phyloP scores from a whole-genome alignment of 768 basidiomycete genomes.

The Boletus edulis region DNA sequence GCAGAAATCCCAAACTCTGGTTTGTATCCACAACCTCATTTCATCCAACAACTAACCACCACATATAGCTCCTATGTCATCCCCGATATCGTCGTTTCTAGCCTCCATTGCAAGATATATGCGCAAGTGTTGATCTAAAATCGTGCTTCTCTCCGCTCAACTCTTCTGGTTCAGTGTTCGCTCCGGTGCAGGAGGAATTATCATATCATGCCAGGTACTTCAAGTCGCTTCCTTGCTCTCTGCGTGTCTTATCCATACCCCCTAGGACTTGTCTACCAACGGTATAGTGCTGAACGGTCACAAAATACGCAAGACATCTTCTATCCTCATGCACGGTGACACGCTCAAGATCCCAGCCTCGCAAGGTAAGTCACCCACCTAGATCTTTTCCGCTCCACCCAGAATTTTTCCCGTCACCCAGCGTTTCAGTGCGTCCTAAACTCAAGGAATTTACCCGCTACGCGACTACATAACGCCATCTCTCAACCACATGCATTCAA shows the following conservation, averaged over 20 bases:
- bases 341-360: conserved; percentile 64
- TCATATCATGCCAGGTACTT: conserved; percentile 74
- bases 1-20: conserved; percentile 71
- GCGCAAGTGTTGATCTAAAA: conserved; percentile 42
- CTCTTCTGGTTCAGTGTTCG: conserved; percentile 46
- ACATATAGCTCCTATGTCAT: conserved; percentile 50
- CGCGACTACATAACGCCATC: conserved; percentile 59
- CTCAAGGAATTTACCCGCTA: conserved; percentile 48
- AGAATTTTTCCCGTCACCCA: conserved; percentile 22
- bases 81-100: conserved; percentile 60
- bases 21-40: conserved; percentile 21
- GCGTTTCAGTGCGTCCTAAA: conserved; percentile 67
- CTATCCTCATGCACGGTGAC: conserved; percentile 80
- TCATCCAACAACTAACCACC: background rate
- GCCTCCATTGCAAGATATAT: conserved; percentile 74
- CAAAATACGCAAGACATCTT: conserved; percentile 60
- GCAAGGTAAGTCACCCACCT: conserved; percentile 41
- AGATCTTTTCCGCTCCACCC: background rate
- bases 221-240: background rate
- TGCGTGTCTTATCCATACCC: background rate
- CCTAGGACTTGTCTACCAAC: conserved; percentile 74
- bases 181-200: conserved; percentile 67
- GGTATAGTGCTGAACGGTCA: conserved; percentile 71
- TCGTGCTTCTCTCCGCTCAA: background rate
- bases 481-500: conserved; percentile 54